These are phyloP conservation scores for Ophiostoma triangulosporum DNA, from an alignment of 2,329 filamentous ascomycete genomes.

Conservation along the genomic window DNA sequence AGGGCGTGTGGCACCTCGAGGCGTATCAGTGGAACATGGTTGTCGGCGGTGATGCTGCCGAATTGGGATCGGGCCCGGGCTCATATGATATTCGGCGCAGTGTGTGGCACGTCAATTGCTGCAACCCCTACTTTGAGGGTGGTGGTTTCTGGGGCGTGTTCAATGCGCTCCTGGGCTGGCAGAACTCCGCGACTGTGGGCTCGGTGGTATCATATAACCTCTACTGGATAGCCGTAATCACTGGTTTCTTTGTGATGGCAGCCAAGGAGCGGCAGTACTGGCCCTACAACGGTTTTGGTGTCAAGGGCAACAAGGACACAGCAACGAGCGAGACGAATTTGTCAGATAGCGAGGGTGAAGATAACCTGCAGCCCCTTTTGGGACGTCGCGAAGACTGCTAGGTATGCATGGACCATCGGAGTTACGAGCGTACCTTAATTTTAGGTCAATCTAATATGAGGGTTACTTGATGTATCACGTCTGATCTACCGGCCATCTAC, in stretches of 20 bases:
- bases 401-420: too few relatives aligned
- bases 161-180: constrained; percentile 77
- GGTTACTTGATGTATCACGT: not conserved
- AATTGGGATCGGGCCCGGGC: constrained; percentile 48
- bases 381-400: not conserved
- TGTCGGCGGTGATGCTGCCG: constrained; percentile 40
- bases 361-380: constrained; percentile 8
- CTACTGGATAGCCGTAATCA: constrained; percentile 52
- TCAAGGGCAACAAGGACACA: not conserved
- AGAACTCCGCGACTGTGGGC: constrained; percentile 75
- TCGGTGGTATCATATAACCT: constrained; percentile 80
- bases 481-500: not conserved
- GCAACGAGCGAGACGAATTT: not conserved
- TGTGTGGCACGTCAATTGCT: constrained; percentile 67
- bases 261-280: constrained; percentile 9
- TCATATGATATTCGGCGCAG: constrained; percentile 53
- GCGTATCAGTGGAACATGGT: constrained; percentile 45
- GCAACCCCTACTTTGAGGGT: constrained; percentile 59
- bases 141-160: constrained; percentile 70
- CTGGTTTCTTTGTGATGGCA: constrained; percentile 10
- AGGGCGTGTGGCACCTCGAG: constrained; percentile 62
- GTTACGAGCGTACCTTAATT: too few relatives aligned
- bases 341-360: not conserved
- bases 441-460: not conserved
- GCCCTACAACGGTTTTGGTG: not conserved